These are phyloP conservation scores for Bifiguratus adelaidae DNA, from an alignment of 192 early-diverging fungal genomes.

Conservation along the genomic window DNA sequence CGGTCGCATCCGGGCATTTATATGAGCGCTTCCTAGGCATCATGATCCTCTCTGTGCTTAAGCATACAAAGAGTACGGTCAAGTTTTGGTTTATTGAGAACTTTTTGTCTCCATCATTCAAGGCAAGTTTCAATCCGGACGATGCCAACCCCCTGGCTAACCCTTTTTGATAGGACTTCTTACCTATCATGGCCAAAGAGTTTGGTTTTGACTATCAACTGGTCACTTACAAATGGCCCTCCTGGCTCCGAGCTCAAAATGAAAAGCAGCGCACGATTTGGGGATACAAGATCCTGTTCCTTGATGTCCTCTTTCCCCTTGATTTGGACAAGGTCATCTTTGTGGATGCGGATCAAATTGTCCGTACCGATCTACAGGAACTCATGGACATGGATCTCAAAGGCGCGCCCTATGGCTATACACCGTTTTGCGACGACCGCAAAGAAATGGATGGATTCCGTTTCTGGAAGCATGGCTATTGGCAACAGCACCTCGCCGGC, in stretches of 20 bases:
- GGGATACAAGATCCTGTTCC: slow-evolving; percentile 98
- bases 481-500: slow-evolving; percentile 77
- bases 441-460: slow-evolving; percentile 92
- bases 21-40: slow-evolving; percentile 97
- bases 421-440: slow-evolving; percentile 90
- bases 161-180: slow-evolving; percentile 47
- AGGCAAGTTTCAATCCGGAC: slow-evolving; percentile 26
- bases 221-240: slow-evolving; percentile 98
- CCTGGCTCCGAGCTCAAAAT: slow-evolving; percentile 84
- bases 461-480: slow-evolving; percentile 97
- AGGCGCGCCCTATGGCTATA: slow-evolving; percentile 94
- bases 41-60: slow-evolving; percentile 90
- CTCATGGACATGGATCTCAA: slow-evolving; percentile 85
- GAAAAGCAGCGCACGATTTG: slow-evolving; percentile 98
- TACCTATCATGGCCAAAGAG: slow-evolving; percentile 78
- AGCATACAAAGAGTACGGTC: slow-evolving; percentile 78
- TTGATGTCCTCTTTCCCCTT: slow-evolving; percentile 96
- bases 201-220: slow-evolving; percentile 91
- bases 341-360: slow-evolving; percentile 98
- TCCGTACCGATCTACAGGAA: slow-evolving; percentile 91
- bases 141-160: not conserved
- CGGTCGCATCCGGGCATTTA: slow-evolving; percentile 94
- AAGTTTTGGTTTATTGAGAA: slow-evolving; percentile 99
- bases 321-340: slow-evolving; percentile 91
- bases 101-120: slow-evolving; percentile 95